Conservation (phyloP, 192 early-diverging fungal species). For the Backusella mclennaniae region DNA sequence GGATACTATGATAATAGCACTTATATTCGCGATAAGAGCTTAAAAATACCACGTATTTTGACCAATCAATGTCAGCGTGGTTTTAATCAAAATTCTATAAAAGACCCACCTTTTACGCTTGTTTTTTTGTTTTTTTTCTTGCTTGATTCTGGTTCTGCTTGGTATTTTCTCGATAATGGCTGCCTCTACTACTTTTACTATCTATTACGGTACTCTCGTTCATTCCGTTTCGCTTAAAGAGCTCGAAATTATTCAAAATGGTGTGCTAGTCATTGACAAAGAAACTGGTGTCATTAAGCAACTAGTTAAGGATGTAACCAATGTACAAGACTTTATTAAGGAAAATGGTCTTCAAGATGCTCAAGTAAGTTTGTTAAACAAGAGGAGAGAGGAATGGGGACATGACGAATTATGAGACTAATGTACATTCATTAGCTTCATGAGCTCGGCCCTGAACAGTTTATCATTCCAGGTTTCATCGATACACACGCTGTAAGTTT, state of each 20-base stretch:
- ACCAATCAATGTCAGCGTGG: background rate
- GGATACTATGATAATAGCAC: background rate
- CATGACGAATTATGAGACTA: background rate
- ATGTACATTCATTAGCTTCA: slow-evolving; percentile 23
- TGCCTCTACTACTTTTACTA: background rate
- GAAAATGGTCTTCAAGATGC: background rate
- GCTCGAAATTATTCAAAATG: slow-evolving; percentile 66
- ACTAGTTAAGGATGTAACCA: slow-evolving; percentile 45
- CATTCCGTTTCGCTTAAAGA: slow-evolving; percentile 39
- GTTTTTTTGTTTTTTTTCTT: background rate
- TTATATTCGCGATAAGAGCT: slow-evolving; percentile 1
- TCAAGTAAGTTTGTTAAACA: slow-evolving; percentile 14
- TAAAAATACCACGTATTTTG: background rate
- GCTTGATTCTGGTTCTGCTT: background rate
- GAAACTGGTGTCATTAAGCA: slow-evolving; percentile 66
- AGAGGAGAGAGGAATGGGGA: background rate
- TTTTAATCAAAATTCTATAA: slow-evolving; percentile 2
- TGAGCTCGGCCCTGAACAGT: slow-evolving; percentile 55
- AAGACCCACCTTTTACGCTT: background rate
- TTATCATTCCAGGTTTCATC: slow-evolving; percentile 88
- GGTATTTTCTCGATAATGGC: slow-evolving; percentile 11
- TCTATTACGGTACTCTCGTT: slow-evolving; percentile 32
- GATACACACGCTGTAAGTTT: slow-evolving; percentile 83
- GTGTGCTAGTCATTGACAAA: slow-evolving; percentile 64
- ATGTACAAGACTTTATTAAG: slow-evolving; percentile 27